Base-by-base conservation (phyloP, 805 yeast genomes). In the Cyberlindnera sargentensis region DNA sequence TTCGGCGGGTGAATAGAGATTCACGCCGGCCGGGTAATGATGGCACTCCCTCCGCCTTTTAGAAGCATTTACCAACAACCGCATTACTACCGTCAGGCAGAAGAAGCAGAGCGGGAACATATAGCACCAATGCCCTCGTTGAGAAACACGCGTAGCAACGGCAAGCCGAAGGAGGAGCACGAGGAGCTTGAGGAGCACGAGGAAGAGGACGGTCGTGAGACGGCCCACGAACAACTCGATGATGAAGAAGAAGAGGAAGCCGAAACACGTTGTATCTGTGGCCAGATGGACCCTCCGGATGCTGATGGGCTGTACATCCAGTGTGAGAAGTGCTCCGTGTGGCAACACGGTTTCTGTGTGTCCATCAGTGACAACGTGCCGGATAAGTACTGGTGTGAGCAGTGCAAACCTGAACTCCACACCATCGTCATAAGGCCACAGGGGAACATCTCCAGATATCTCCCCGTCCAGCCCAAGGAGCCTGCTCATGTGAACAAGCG, bases 291-390 rank as follows among this genome's bases (percentile, higher is more conserved):
- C 32, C 73, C 74, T 2, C 70, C 72, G 4, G 73, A 70, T 45
- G 70, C 61, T 27, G 64, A 65, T 64, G 93, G 91, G 3, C 70
- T 84, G 40, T 84, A 76, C 58, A 84, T 84, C 51, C 93, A 84
- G 57, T 84, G 95, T 71, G 99, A 93, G 57, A 73, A 75, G 49
- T 91, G 99, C 66, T 80, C 86, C 20, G 96, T 84, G 6, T 91
- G 99, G 99, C 99, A 91, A 63, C 99, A 91, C 62, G 98, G 97
- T 2, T 87, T 72, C 65, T 91, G 99, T 68, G 96, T 91, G 32
- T 95, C 96, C 1, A 78, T 91, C 45, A 71, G 71, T 43, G 79
- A 77, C 40, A 82, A 77, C 40, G 86, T 88, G 2, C 96, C 97
- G 4, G 97, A 91, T 45, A 86, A 86, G 62, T 91, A 93, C 64